These are phyloP conservation scores for Hypericum perforatum DNA, from an alignment of 345 rosid species.

Conservation along the genomic window DNA sequence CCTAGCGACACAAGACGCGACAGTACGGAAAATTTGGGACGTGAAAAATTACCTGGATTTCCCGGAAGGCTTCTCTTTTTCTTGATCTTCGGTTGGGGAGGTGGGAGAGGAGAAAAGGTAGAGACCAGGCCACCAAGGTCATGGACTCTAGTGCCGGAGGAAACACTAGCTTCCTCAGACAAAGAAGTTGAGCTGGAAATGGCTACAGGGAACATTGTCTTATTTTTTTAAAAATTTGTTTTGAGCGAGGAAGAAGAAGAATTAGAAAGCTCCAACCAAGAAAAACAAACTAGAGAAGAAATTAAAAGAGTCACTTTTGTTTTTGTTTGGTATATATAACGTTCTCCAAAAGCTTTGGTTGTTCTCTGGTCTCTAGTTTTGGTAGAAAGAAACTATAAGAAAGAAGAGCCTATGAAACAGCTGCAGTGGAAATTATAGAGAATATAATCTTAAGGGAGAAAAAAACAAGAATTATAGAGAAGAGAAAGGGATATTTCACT, in stretches of 20 bases:
- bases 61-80: constrained; percentile 3
- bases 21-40: not conserved
- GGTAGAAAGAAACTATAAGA: too few relatives aligned
- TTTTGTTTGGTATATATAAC: too few relatives aligned
- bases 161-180: constrained; percentile 59
- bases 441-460: not conserved
- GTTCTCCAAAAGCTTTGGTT: too few relatives aligned
- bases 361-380: too few relatives aligned
- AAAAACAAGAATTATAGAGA: constrained; percentile 24
- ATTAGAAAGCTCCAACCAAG: constrained; percentile 12
- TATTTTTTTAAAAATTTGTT: constrained; percentile 23
- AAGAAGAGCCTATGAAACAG: too few relatives aligned
- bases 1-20: not conserved
- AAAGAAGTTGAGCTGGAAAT: constrained; percentile 55
- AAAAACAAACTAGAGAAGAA: not conserved
- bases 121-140: constrained; percentile 23
- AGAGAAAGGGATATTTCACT: constrained; percentile 59
- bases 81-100: not conserved
- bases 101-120: not conserved
- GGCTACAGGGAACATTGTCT: constrained; percentile 48
- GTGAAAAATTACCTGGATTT: not conserved
- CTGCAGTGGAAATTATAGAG: too few relatives aligned
- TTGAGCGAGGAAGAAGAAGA: constrained; percentile 33
- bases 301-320: too few relatives aligned
- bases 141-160: constrained; percentile 47